Conservation (phyloP, 2,329 filamentous ascomycete species). For the Venturiaceae sp. region DNA sequence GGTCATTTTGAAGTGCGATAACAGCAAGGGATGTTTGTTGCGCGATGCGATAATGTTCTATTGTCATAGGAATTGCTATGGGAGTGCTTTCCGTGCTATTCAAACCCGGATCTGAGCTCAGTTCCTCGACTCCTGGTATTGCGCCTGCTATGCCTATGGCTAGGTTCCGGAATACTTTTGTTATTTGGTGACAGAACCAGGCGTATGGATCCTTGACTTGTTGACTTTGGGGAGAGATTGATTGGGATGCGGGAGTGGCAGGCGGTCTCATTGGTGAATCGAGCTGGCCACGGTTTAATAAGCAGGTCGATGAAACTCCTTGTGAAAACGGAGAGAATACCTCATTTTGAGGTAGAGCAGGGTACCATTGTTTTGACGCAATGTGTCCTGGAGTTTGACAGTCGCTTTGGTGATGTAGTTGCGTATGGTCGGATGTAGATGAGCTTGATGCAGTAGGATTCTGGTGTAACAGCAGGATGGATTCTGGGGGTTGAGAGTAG, state of each 20-base stretch:
- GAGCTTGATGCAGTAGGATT: neutral
- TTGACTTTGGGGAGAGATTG: neutral
- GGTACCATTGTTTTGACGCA: too few species aligned
- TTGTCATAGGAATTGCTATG: neutral
- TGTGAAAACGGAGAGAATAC: too few species aligned
- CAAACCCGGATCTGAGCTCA: too few species aligned
- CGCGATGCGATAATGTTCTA: neutral
- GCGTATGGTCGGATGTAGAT: neutral
- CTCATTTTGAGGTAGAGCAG: too few species aligned
- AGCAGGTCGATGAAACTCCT: too few species aligned
- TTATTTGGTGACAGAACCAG: neutral
- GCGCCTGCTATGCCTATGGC: neutral
- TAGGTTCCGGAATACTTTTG: neutral
- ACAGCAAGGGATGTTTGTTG: neutral
- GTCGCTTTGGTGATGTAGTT: neutral
- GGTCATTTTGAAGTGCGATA: neutral
- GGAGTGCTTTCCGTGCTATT: neutral
- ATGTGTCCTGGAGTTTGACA: too few species aligned
- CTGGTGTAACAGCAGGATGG: neutral
- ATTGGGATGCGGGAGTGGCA: neutral
- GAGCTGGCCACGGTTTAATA: too few species aligned
- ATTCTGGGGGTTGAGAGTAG: neutral
- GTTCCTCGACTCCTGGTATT: neutral
- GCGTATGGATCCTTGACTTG: neutral
- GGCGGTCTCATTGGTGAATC: too few species aligned